phyloP scores from a whole-genome alignment of 768 basidiomycete species.

The Mycena rosella region DNA sequence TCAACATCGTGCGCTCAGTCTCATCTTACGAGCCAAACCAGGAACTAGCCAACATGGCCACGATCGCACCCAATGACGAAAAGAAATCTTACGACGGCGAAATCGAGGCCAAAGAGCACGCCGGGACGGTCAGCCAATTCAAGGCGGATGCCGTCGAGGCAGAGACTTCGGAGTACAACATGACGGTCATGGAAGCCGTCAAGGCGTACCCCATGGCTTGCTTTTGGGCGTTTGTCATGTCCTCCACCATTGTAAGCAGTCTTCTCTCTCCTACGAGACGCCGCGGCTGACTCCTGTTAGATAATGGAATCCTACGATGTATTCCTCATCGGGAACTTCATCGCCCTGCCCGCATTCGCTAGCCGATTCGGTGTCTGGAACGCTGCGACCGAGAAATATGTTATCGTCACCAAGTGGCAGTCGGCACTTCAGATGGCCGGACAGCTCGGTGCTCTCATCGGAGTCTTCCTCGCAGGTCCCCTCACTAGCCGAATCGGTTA shows the following conservation, averaged over 20 bases:
- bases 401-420: conserved; percentile 34
- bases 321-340: conserved; percentile 36
- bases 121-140: no score
- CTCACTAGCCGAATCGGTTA: conserved; percentile 36
- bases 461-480: conserved; percentile 34
- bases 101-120: no score
- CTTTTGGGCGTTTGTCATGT: conserved; percentile 39
- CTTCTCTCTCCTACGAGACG: background rate
- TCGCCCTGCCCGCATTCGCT: conserved; percentile 33
- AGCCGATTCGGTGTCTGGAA: conserved; percentile 24
- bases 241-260: conserved; percentile 32
- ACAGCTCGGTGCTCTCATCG: conserved; percentile 37
- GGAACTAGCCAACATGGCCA: no score
- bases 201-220: conserved; percentile 36
- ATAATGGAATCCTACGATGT: conserved; percentile 40
- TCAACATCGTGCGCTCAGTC: no score
- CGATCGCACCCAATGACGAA: no score
- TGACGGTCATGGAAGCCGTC: conserved; percentile 36
- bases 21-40: no score
- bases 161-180: conserved; percentile 25
- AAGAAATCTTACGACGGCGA: no score
- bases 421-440: conserved; percentile 33
- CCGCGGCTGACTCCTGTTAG: conserved; percentile 15
- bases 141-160: conserved; percentile 33
- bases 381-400: conserved; percentile 1